These are phyloP conservation scores for Solanum medicagineum DNA, from an alignment of 257 asterid genomes.

Conservation along the genomic window DNA sequence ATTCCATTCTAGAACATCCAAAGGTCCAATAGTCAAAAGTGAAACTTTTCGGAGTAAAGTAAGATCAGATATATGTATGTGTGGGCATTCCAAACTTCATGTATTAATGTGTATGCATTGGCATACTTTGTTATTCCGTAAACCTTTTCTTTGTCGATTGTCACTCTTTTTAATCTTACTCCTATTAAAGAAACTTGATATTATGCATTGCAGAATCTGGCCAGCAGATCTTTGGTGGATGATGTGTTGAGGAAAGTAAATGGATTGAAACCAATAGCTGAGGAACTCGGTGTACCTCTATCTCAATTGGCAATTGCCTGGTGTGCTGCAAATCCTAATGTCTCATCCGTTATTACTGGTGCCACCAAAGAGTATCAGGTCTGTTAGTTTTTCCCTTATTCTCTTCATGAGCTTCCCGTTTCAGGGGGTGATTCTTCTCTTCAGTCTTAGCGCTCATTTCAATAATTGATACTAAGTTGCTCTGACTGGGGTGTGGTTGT, in stretches of 20 bases:
- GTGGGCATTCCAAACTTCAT: background rate
- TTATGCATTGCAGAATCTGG: constrained; percentile 59
- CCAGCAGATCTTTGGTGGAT: constrained; percentile 77
- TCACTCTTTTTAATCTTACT: background rate
- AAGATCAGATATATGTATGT: background rate
- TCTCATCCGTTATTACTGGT: constrained; percentile 92
- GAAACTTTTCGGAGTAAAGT: background rate
- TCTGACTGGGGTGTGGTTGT: no score
- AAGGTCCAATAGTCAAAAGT: background rate
- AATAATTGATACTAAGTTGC: background rate
- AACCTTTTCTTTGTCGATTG: background rate
- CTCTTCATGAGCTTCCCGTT: background rate
- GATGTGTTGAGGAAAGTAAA: constrained; percentile 75
- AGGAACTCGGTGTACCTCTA: constrained; percentile 71
- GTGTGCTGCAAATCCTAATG: constrained; percentile 97
- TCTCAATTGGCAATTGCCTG: constrained; percentile 95
- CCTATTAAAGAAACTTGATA: background rate
- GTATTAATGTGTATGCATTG: background rate
- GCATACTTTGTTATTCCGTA: background rate
- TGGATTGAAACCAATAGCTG: constrained; percentile 78
- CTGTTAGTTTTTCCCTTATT: constrained; percentile 2
- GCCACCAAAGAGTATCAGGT: constrained; percentile 96
- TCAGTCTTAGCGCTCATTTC: background rate
- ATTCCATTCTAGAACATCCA: background rate
- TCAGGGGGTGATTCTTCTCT: background rate